A percentile compares a stretch with the other conserved stretches of the same genome.
These are phyloP conservation scores for Trichosporon inkin DNA, from an alignment of 1,284 basidiomycete genomes.

Conservation along the genomic window DNA sequence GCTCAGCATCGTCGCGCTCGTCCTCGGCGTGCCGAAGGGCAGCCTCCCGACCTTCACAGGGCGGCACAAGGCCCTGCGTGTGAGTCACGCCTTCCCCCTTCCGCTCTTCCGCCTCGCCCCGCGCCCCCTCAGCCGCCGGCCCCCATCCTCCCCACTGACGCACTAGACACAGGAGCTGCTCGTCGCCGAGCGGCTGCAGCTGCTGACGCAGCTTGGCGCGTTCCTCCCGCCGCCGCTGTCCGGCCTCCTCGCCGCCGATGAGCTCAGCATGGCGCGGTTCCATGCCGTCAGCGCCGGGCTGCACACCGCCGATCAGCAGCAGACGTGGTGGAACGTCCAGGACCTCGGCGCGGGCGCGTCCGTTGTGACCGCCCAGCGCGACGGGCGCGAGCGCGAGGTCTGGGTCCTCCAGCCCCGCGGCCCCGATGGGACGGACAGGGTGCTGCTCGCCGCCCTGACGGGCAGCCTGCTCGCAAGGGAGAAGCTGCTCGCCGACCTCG, in stretches of 20 bases:
- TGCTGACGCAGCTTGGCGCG: conserved; percentile 37
- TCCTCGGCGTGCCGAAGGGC: conserved; percentile 45
- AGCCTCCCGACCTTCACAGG: conserved; percentile 42
- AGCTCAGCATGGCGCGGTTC: conserved; percentile 23
- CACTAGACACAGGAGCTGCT: conserved; percentile 36
- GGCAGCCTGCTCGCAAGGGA: conserved; percentile 38
- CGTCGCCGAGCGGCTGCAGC: conserved; percentile 34
- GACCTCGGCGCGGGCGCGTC: conserved; percentile 39
- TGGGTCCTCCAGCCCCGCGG: conserved; percentile 36
- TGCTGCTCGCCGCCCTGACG: conserved; percentile 30
- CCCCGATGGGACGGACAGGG: conserved; percentile 21
- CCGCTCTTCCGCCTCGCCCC: neutral
- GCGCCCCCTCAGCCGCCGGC: neutral
- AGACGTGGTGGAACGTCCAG: conserved; percentile 40
- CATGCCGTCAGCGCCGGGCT: neutral
- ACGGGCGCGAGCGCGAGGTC: conserved; percentile 32
- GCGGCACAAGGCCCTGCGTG: conserved; percentile 40
- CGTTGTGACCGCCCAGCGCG: conserved; percentile 22
- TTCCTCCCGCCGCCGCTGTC: conserved; percentile 45
- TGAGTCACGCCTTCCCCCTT: conserved; percentile 23
- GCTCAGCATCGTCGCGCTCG: conserved; percentile 34
- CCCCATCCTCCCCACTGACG: too few relatives aligned
- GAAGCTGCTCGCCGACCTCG: conserved; percentile 29
- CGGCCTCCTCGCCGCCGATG: conserved; percentile 21
- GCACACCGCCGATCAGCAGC: neutral